Evolutionary conservation across 345 rosid species (phyloP), one percentile per base, ranked within the genome.

Genomic region (Gossypium bickii): DNA sequence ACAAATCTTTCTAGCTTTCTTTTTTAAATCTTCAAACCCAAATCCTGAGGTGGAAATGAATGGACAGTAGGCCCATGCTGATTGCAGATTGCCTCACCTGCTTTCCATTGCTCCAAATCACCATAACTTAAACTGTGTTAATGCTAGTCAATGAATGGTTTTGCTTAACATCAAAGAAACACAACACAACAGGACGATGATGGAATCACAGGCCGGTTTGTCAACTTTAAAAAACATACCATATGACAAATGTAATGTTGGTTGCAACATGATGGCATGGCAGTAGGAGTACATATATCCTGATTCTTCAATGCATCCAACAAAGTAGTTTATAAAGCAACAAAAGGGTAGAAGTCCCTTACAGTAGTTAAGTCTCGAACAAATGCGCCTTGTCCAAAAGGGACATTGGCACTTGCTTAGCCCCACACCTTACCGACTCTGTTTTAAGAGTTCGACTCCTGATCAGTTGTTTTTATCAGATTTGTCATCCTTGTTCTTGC

Each of bases 21-120:
- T 53, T 67, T 71, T 5, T 20, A 43, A 34, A 34, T 58, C 76
- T 45, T 48, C 55, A 16, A 73, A 7, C 27, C 5, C 7, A 8
- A 29, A 49, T 66, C 60, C 70, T 79, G 78, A 74, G 61, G 78
- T 70, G 81, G 76, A 20, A 49, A 53, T 70, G 78, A 70, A 34
- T 45, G 24, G 67, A 67, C 78, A 55, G 78, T 55, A 60, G 59
- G 60, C 71, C 73, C 73, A 69, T 51, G 69, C 74, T 29, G 17
- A 69, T 41, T 38, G 17, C 61, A 62, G 11, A 58, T 47, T 57
- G 51, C 51, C 41, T 20, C 56, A n/a, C 63, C 64, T 24, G 18
- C 59, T 71, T 60, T 71, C 53, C 55, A 58, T 61, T 51, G 12
- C 48, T 22, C 67, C 61, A 34, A 59, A 20, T 41, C 80, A 73